phyloP scores from a whole-genome alignment of 306 rosid genomes.

The Gillenia trifoliata region DNA sequence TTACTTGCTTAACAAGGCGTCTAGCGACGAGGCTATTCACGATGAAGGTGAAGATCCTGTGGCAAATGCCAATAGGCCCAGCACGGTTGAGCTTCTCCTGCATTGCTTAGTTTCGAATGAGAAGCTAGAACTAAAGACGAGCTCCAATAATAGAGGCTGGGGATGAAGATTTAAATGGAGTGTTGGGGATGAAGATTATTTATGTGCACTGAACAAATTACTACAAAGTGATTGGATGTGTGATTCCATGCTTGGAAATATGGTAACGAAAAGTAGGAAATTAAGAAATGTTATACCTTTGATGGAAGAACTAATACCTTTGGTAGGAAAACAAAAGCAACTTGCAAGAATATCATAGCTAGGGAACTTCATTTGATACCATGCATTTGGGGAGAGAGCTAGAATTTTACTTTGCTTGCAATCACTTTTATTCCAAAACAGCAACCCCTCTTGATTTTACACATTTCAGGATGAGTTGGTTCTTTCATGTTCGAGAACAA shows the following conservation, averaged over 20 bases:
- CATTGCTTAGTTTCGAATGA: constrained; percentile 3
- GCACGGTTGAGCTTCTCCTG: constrained; percentile 3
- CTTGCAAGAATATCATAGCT: no score
- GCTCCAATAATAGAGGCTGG: background rate
- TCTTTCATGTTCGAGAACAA: no score
- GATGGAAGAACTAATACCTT: background rate
- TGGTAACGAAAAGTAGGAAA: constrained; percentile 18
- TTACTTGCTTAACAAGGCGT: constrained; percentile 5
- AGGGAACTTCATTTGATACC: no score
- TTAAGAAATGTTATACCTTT: background rate
- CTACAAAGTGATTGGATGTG: background rate
- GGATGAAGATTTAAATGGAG: background rate
- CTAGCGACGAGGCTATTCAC: constrained; percentile 16
- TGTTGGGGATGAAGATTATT: background rate
- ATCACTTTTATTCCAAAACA: constrained; percentile 11
- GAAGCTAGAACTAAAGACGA: background rate
- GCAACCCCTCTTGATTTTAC: background rate
- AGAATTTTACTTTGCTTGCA: constrained; percentile 30
- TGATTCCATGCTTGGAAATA: constrained; percentile 35
- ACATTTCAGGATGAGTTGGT: background rate
- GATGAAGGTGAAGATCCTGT: constrained; percentile 21
- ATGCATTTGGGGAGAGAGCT: background rate
- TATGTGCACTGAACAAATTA: background rate
- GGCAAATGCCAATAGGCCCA: constrained; percentile 19
- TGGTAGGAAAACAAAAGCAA: background rate